A percentile compares a stretch with the other conserved stretches of the same genome.
Evolutionary conservation across 169 alveolate genomes (phyloP).

Genomic region (Cystoisospora suis): DNA sequence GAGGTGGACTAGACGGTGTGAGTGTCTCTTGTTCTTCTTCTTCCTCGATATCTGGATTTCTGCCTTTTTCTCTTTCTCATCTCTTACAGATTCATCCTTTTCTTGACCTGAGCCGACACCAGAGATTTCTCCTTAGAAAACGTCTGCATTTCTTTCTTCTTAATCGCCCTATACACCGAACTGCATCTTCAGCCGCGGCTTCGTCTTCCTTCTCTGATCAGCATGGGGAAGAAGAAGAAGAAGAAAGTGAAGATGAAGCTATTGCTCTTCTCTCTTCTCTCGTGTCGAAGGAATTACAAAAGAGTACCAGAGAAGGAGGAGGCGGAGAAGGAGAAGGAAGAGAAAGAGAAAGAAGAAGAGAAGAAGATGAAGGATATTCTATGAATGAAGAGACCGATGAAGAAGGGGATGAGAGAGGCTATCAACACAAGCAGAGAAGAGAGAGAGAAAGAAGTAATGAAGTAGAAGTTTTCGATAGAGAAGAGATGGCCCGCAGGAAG

Average conservation of each 20-base stretch:
- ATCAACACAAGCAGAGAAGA: not conserved
- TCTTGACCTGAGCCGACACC: not conserved
- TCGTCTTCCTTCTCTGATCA: not conserved
- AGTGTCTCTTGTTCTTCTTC: not conserved
- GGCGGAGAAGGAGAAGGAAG: not conserved
- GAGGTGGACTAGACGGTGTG: not conserved
- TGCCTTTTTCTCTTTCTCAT: not conserved
- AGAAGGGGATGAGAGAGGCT: not conserved
- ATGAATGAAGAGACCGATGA: not conserved
- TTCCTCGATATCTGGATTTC: not conserved
- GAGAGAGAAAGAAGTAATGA: not conserved
- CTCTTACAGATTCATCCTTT: constrained; percentile 11
- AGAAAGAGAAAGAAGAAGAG: not conserved
- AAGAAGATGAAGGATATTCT: not conserved
- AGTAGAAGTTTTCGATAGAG: not conserved
- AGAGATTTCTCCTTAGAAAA: not conserved
- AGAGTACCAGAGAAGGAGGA: not conserved
- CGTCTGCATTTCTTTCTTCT: not conserved
- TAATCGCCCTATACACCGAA: not conserved
- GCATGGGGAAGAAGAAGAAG: not conserved
- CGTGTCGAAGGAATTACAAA: no score
- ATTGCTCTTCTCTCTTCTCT: not conserved
- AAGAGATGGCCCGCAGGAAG: not conserved
- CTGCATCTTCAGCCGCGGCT: not conserved
- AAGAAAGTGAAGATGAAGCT: not conserved